Percentiles rank a stretch among this genome's conserved stretches.
Conservation (phyloP, 495 filamentous ascomycete genomes). For the Tricharina praecox region DNA sequence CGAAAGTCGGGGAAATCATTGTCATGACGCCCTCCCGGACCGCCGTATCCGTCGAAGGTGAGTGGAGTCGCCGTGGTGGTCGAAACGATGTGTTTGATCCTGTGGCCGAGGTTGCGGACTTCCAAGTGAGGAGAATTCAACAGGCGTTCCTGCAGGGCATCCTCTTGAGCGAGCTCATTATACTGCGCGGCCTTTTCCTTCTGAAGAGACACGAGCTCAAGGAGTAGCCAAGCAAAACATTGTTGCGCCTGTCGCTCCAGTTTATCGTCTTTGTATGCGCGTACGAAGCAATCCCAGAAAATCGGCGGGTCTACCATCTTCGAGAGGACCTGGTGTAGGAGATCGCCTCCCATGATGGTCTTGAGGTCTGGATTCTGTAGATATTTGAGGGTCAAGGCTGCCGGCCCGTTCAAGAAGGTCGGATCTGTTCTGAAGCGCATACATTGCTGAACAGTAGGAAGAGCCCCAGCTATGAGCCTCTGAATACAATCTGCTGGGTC, state of each 20-base stretch:
- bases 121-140: conserved; percentile 7
- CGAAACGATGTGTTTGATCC: conserved; percentile 30
- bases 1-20: conserved; percentile 53
- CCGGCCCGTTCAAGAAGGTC: conserved; percentile 36
- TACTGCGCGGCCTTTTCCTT: conserved; percentile 17
- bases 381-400: conserved; percentile 28
- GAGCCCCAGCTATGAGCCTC: conserved; percentile 37
- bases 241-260: conserved; percentile 30
- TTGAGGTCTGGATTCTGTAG: conserved; percentile 35
- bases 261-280: conserved; percentile 27
- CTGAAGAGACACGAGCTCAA: conserved; percentile 38
- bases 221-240: conserved; percentile 43
- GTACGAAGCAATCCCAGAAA: conserved; percentile 42
- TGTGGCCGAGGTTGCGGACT: conserved; percentile 29
- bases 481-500: conserved; percentile 38
- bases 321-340: conserved; percentile 38
- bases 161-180: conserved; percentile 24
- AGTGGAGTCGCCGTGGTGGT: neutral
- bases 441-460: conserved; percentile 33
- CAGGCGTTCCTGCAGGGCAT: conserved; percentile 3
- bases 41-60: conserved; percentile 1
- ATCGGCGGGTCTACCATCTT: conserved; percentile 41
- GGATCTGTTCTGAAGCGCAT: conserved; percentile 35
- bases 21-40: conserved; percentile 58
- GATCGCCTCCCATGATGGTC: conserved; percentile 36